Evolutionary conservation across 2,329 filamentous ascomycete genomes (phyloP).

Genomic region (Diaporthe nobilis): DNA sequence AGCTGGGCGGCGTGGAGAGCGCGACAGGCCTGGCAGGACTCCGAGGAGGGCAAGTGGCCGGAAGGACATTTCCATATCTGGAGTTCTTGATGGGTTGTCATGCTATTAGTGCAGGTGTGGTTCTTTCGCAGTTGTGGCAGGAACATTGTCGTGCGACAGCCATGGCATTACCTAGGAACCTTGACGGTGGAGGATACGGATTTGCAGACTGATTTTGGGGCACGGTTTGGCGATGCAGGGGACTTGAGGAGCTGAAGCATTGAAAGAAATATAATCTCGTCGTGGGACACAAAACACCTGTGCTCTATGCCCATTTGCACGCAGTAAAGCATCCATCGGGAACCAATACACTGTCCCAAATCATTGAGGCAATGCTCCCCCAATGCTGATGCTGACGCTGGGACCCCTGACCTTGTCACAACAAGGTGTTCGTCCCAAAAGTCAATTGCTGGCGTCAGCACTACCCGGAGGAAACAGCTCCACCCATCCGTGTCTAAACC

Average conservation of each 20-base stretch:
- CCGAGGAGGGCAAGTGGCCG: constrained; percentile 13
- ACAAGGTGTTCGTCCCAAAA: not conserved
- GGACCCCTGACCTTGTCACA: not conserved
- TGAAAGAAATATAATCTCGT: too few relatives aligned
- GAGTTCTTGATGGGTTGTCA: not conserved
- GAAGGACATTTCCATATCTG: constrained; percentile 13
- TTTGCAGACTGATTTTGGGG: too few relatives aligned
- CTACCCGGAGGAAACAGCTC: not conserved
- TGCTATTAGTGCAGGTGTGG: not conserved
- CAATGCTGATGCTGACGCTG: not conserved
- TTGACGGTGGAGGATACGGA: too few relatives aligned
- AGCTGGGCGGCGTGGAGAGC: constrained; percentile 48
- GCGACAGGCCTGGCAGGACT: constrained; percentile 27
- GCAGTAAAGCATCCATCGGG: too few relatives aligned
- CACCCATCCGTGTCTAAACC: not conserved
- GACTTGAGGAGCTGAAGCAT: too few relatives aligned
- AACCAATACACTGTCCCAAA: not conserved
- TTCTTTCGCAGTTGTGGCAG: not conserved
- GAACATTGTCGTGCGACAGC: not conserved
- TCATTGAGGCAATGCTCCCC: too few relatives aligned
- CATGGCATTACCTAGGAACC: not conserved
- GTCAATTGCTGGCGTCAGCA: constrained; percentile 13
- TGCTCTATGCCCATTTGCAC: not conserved
- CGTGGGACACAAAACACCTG: not conserved
- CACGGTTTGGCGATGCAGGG: too few relatives aligned